Percentiles rank a stretch among this genome's conserved stretches.
Conservation (phyloP, 2,329 filamentous ascomycete genomes). For the Fusarium transvaalense region DNA sequence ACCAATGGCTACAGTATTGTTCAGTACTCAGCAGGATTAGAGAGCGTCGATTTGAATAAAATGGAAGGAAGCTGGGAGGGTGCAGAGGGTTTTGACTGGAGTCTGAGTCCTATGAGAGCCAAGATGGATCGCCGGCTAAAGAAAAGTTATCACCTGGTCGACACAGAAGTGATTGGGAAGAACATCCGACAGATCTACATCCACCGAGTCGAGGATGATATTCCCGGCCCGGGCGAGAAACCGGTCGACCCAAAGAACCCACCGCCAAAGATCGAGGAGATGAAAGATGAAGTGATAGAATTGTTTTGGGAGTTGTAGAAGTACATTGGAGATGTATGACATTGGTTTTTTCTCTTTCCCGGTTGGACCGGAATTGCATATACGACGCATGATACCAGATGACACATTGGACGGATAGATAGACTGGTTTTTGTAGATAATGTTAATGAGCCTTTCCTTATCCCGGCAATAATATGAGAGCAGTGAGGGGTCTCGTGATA, state of each 20-base stretch:
- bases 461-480: conserved; percentile 21
- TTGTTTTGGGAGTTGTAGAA: conserved; percentile 58
- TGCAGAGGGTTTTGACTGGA: conserved; percentile 63
- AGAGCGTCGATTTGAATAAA: conserved; percentile 57
- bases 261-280: conserved; percentile 34
- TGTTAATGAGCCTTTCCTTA: conserved; percentile 46
- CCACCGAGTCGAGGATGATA: conserved; percentile 55
- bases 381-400: conserved; percentile 45
- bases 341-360: conserved; percentile 3
- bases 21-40: conserved; percentile 59
- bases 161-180: conserved; percentile 58
- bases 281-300: conserved; percentile 61
- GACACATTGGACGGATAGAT: conserved; percentile 36
- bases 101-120: conserved; percentile 64
- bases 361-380: conserved; percentile 31
- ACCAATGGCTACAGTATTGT: conserved; percentile 71
- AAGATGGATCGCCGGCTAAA: conserved; percentile 57
- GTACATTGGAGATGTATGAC: conserved; percentile 1
- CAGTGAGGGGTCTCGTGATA: conserved; percentile 17
- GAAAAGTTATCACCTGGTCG: conserved; percentile 63
- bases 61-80: conserved; percentile 68
- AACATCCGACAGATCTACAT: conserved; percentile 69
- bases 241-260: conserved; percentile 10
- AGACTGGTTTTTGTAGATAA: conserved; percentile 38
- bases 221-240: conserved; percentile 54